phyloP scores from a whole-genome alignment of 2,329 filamentous ascomycete species.

The Aspergillus flavus region DNA sequence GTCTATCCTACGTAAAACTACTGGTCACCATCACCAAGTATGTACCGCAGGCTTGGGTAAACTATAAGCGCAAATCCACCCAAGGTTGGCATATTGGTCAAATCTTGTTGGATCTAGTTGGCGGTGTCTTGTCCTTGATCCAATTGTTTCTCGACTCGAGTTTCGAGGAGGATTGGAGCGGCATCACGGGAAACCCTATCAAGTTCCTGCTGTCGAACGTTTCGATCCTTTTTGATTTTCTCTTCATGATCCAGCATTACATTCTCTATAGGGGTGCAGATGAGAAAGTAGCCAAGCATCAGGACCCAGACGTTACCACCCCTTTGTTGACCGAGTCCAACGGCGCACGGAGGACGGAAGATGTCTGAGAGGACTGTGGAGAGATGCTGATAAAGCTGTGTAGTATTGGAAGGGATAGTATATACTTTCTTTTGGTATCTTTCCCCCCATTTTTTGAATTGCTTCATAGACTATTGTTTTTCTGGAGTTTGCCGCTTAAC shows the following conservation, averaged over 20 bases:
- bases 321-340: slow-evolving; percentile 32
- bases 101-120: slow-evolving; percentile 80
- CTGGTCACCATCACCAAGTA: slow-evolving; percentile 90
- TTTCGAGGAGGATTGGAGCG: slow-evolving; percentile 83
- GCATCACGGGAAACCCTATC: slow-evolving; percentile 85
- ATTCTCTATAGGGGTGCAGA: slow-evolving; percentile 63
- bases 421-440: background rate
- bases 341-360: slow-evolving; percentile 12
- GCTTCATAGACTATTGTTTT: background rate
- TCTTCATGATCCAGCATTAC: slow-evolving; percentile 91
- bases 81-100: slow-evolving; percentile 83
- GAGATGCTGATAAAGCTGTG: background rate
- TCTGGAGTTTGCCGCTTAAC: background rate
- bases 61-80: slow-evolving; percentile 83
- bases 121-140: slow-evolving; percentile 76
- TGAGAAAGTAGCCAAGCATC: slow-evolving; percentile 21
- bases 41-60: slow-evolving; percentile 79
- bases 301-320: slow-evolving; percentile 26
- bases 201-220: slow-evolving; percentile 87
- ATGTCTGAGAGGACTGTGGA: slow-evolving; percentile 4
- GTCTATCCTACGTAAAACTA: slow-evolving; percentile 85
- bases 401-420: background rate
- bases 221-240: slow-evolving; percentile 78
- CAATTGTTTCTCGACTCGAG: slow-evolving; percentile 87
- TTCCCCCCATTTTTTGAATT: background rate